Base-by-base conservation (phyloP, 2,329 filamentous ascomycete species). In the Kalaharituber pfeilii region DNA sequence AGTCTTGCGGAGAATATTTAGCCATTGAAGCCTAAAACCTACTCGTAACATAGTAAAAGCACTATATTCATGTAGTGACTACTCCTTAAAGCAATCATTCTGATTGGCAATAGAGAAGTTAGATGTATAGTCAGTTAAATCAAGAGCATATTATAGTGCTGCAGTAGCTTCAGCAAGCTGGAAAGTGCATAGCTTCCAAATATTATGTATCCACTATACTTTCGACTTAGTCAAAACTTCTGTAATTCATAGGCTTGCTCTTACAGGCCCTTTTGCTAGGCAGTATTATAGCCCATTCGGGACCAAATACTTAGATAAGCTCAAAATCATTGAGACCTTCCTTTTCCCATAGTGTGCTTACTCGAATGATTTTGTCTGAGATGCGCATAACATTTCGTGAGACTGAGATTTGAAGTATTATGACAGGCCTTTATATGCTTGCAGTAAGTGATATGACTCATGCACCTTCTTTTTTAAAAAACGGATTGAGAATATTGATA, bases 81-180 rank as follows among this genome's bases (percentile, higher is more conserved):
- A 66, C 25, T 71, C 60, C 0, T 53, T 8, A 0, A 78, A 76
- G 50, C 76, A 79, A 0, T 63, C 50, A 0, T 60, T 65, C 54
- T 78, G 75, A 1, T 62, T 65, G 0, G 78, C 70, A 13, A 82
- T 70, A 0, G 76, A 71, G 0, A 68, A 59, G 54, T 84, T 83
- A 0, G 74, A 67, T 44, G 61, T 29, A 64, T 69, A 49, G 45
- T 51, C 30, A 1, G 57, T 56, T 52, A 25, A 33, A 13, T 57
- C 42, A 2, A 67, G 24, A 13, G 61, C 51, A 53, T 62, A 65
- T 44, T 67, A 64, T 1, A 67, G 52, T 0, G 49, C 52, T 18
- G 45, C 44, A 53, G 63, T 62, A 8, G 64, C 60, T 5, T 53
- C 51, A 1, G 55, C 51, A 15, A 25, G 30, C 22, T 27, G 13